Percentiles rank a stretch among this genome's conserved stretches.
Evolutionary conservation across 2,329 filamentous ascomycete genomes (phyloP).

Genomic region (Calonectria hongkongensis): DNA sequence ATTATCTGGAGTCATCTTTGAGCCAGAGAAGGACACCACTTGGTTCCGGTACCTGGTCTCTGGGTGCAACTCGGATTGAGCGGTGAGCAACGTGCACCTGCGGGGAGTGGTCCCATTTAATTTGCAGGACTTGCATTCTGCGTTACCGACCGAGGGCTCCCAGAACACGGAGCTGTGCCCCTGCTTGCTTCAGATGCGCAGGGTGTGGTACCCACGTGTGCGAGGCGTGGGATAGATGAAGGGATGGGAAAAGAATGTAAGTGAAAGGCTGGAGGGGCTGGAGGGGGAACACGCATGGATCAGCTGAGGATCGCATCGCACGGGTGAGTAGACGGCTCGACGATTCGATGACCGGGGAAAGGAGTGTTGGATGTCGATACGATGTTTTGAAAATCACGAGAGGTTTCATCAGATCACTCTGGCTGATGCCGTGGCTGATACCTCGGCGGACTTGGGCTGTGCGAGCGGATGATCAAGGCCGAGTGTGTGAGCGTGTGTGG

Average conservation of each 20-base stretch:
- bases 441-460: neutral
- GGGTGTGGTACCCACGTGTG: conserved; percentile 39
- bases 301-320: conserved; percentile 43
- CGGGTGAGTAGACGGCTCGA: conserved; percentile 39
- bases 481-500: neutral
- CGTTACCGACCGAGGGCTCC: conserved; percentile 16
- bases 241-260: conserved; percentile 6
- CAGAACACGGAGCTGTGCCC: conserved; percentile 34
- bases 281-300: conserved; percentile 37
- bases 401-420: conserved; percentile 20
- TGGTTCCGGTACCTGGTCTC: neutral
- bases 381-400: conserved; percentile 29
- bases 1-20: conserved; percentile 18
- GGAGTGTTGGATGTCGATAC: conserved; percentile 11
- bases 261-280: conserved; percentile 22
- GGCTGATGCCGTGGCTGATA: neutral
- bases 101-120: conserved; percentile 28
- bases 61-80: neutral
- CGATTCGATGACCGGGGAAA: conserved; percentile 44
- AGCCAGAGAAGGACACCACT: neutral
- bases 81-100: conserved; percentile 20
- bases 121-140: conserved; percentile 22
- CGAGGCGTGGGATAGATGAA: conserved; percentile 21
- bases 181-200: conserved; percentile 35
- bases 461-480: conserved; percentile 7